Percentiles rank a stretch among this genome's conserved stretches.
phyloP scores from a whole-genome alignment of 225 moss, liverwort and hornwort species.

The Polytrichum formosum region DNA sequence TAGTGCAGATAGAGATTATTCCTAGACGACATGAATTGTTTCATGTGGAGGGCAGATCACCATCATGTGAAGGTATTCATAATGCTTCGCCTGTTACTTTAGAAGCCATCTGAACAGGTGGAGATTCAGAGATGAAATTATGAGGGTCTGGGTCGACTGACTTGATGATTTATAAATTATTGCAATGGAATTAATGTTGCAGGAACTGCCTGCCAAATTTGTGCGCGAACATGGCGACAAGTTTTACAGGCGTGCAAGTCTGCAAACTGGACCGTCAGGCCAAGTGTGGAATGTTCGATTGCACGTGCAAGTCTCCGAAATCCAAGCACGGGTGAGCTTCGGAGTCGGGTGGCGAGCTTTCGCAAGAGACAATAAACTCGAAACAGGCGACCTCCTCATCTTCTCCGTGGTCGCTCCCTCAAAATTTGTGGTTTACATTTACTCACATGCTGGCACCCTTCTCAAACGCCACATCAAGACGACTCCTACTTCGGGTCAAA shows the following conservation, averaged over 20 bases:
- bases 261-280: slow-evolving; percentile 20
- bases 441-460: slow-evolving; percentile 18
- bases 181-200: not conserved
- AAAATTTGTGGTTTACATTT: slow-evolving; percentile 22
- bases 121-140: too few relatives aligned
- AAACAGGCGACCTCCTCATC: slow-evolving; percentile 24
- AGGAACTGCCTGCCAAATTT: slow-evolving; percentile 26
- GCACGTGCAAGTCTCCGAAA: slow-evolving; percentile 10
- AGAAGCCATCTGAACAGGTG: too few relatives aligned
- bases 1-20: too few relatives aligned
- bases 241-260: slow-evolving; percentile 18
- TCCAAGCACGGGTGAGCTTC: slow-evolving; percentile 26
- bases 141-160: too few relatives aligned
- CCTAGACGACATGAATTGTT: too few relatives aligned
- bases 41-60: too few relatives aligned
- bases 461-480: slow-evolving; percentile 4
- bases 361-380: slow-evolving; percentile 7
- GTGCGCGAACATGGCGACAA: slow-evolving; percentile 35
- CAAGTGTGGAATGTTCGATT: slow-evolving; percentile 21
- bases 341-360: slow-evolving; percentile 28
- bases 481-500: too few relatives aligned
- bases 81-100: too few relatives aligned
- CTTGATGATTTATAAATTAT: too few relatives aligned
- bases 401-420: slow-evolving; percentile 22
- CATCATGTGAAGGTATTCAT: too few relatives aligned